phyloP scores from a whole-genome alignment of 805 yeast genomes.

The Lipomyces yamanashiensis region DNA sequence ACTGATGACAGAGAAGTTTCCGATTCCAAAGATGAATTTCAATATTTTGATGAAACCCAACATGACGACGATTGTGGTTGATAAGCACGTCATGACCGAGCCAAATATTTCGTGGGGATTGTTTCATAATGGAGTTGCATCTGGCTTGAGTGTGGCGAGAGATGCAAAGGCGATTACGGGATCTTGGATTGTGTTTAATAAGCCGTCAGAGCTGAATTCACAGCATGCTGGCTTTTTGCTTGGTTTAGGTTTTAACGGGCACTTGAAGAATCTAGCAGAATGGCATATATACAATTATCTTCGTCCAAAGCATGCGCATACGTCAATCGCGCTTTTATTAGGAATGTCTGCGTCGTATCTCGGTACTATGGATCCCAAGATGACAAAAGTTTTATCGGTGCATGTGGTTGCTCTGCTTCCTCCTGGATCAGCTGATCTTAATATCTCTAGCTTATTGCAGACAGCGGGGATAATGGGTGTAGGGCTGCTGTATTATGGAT shows the following conservation, averaged over 20 bases:
- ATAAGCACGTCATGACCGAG: constrained; percentile 57
- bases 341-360: constrained; percentile 91
- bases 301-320: constrained; percentile 83
- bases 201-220: constrained; percentile 71
- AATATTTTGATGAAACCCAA: constrained; percentile 68
- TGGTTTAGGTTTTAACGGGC: constrained; percentile 92
- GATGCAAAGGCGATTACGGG: constrained; percentile 75
- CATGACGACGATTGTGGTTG: constrained; percentile 64
- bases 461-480: constrained; percentile 90
- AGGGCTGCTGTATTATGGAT: constrained; percentile 77
- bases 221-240: constrained; percentile 95
- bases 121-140: constrained; percentile 89
- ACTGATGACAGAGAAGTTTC: constrained; percentile 80
- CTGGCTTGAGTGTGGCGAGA: constrained; percentile 77
- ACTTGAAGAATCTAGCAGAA: constrained; percentile 78
- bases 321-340: constrained; percentile 82
- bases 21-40: constrained; percentile 75
- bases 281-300: constrained; percentile 95
- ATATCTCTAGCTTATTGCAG: constrained; percentile 81
- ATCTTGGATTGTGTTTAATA: constrained; percentile 88
- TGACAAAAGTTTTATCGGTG: constrained; percentile 89
- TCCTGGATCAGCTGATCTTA: constrained; percentile 84
- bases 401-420: constrained; percentile 93
- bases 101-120: constrained; percentile 74
- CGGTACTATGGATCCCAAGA: constrained; percentile 82